Conservation (phyloP, 2,329 filamentous ascomycete species). For the Exophiala bonariae region DNA sequence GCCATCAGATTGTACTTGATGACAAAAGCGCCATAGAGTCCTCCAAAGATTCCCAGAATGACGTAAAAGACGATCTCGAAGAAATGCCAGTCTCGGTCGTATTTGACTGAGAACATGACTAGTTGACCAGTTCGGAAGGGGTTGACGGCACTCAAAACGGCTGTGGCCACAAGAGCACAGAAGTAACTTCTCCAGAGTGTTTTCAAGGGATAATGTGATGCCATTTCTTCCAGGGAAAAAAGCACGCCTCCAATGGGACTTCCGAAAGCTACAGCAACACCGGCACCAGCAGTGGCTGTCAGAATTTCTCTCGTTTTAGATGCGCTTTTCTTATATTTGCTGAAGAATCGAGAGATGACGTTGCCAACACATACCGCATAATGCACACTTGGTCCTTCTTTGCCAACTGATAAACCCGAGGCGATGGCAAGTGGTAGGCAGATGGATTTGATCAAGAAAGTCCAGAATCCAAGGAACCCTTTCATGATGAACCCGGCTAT, state of each 20-base stretch:
- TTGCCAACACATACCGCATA: slow-evolving; percentile 98
- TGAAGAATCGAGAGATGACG: slow-evolving; percentile 89
- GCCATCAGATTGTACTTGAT: slow-evolving; percentile 96
- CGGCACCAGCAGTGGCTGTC: slow-evolving; percentile 90
- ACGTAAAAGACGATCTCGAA: slow-evolving; percentile 95
- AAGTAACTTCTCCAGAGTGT: slow-evolving; percentile 99
- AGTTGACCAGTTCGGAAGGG: slow-evolving; percentile 95
- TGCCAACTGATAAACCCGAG: slow-evolving; percentile 90
- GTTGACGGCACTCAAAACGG: slow-evolving; percentile 92
- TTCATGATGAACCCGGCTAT: slow-evolving; percentile 99
- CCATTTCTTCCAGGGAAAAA: slow-evolving; percentile 98
- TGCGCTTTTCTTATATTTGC: slow-evolving; percentile 87
- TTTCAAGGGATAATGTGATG: slow-evolving; percentile 91
- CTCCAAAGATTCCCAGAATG: slow-evolving; percentile 87
- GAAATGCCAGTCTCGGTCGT: slow-evolving; percentile 96
- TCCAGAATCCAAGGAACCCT: slow-evolving; percentile 89
- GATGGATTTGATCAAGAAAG: slow-evolving; percentile 89
- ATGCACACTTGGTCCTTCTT: slow-evolving; percentile 97
- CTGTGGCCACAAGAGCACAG: slow-evolving; percentile 91
- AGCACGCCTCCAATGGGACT: slow-evolving; percentile 95
- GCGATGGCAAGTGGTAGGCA: slow-evolving; percentile 88
- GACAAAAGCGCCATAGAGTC: slow-evolving; percentile 91
- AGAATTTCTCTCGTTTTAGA: slow-evolving; percentile 94
- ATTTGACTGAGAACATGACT: slow-evolving; percentile 98
- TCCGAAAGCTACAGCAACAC: slow-evolving; percentile 94